Evolutionary conservation across 2,329 filamentous ascomycete genomes (phyloP).

Genomic region (Calonectria montana): DNA sequence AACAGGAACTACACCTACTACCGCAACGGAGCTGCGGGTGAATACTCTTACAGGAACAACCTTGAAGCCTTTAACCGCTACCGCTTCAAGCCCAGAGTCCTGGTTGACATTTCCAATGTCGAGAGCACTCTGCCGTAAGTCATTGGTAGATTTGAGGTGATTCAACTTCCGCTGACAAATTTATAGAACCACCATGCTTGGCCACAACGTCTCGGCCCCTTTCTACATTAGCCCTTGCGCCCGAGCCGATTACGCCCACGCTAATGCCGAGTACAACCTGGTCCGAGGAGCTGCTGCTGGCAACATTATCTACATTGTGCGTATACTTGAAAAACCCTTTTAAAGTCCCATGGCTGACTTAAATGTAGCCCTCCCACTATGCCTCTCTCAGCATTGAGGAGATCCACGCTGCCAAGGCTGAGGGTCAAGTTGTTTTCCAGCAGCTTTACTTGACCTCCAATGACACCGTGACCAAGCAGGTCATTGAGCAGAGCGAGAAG

Average conservation of each 20-base stretch:
- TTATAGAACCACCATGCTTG: constrained; percentile 60
- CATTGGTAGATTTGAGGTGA: background rate
- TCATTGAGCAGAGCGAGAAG: constrained; percentile 46
- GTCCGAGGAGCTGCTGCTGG: constrained; percentile 60
- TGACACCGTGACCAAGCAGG: constrained; percentile 46
- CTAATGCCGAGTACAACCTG: constrained; percentile 60
- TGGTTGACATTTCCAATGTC: constrained; percentile 61
- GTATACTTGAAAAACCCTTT: background rate
- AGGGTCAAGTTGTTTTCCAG: constrained; percentile 53
- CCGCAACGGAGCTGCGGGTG: constrained; percentile 65
- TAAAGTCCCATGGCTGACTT: background rate
- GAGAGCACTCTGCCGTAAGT: constrained; percentile 51
- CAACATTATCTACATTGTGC: constrained; percentile 62
- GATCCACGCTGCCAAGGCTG: constrained; percentile 50
- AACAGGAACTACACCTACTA: constrained; percentile 65
- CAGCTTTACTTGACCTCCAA: constrained; percentile 47
- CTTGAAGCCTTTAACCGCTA: constrained; percentile 64
- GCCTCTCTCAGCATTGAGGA: constrained; percentile 50
- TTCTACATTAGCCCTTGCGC: constrained; percentile 66
- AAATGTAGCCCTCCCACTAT: constrained; percentile 47
- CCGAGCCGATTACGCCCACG: constrained; percentile 56
- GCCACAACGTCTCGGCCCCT: constrained; percentile 64
- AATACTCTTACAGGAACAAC: constrained; percentile 68
- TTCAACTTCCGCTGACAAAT: constrained; percentile 6
- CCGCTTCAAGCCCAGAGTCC: constrained; percentile 58